A percentile compares a stretch with the other conserved stretches of the same genome.
Evolutionary conservation across 306 rosid species (phyloP).

Genomic region (Lathyrus oleraceus): DNA sequence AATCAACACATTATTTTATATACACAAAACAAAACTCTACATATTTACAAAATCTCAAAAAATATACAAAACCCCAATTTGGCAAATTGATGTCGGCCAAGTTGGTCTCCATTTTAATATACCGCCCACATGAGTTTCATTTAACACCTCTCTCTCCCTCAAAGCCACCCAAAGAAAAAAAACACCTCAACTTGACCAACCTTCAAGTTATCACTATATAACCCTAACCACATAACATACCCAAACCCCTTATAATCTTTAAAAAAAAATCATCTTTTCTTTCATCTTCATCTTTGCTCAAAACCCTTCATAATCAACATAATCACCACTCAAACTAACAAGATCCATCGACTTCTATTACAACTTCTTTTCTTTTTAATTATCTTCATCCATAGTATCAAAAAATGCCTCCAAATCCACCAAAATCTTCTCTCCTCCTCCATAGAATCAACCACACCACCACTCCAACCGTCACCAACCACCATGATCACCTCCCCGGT

Average conservation of each 20-base stretch:
- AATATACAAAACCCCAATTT: neutral
- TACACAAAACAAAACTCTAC: slow-evolving; percentile 8
- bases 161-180: neutral
- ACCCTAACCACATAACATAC: slow-evolving; percentile 29
- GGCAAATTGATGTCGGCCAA: slow-evolving; percentile 41
- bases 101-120: slow-evolving; percentile 38
- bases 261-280: neutral
- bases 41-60: no score
- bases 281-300: neutral
- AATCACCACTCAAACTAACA: neutral
- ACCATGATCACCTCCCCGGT: neutral
- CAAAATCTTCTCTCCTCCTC: slow-evolving; percentile 48
- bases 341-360: neutral
- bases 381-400: neutral
- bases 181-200: slow-evolving; percentile 12
- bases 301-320: neutral
- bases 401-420: slow-evolving; percentile 38
- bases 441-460: slow-evolving; percentile 47
- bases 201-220: slow-evolving; percentile 22
- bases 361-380: neutral
- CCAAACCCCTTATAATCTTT: neutral
- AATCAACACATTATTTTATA: neutral
- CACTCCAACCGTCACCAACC: neutral
- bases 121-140: slow-evolving; percentile 42
- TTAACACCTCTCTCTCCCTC: neutral